These are phyloP conservation scores for Vigna radiata DNA, from an alignment of 306 rosid genomes.

Conservation along the genomic window DNA sequence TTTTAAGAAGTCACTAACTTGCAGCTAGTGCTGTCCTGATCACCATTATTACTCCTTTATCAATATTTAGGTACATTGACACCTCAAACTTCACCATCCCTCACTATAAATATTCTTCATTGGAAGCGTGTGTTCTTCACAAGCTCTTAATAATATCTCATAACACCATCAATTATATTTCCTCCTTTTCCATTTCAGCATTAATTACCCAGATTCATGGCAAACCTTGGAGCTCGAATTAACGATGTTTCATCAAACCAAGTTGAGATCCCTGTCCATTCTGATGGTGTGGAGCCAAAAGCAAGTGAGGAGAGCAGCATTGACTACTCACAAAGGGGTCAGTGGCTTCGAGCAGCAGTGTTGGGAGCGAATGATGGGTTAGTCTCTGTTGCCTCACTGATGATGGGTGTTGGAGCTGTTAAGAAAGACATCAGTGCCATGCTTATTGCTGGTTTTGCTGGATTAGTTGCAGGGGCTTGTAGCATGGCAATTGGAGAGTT, in stretches of 20 bases:
- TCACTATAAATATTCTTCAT: constrained; percentile 52
- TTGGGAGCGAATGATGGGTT: constrained; percentile 80
- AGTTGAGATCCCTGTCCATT: constrained; percentile 51
- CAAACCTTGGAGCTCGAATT: constrained; percentile 45
- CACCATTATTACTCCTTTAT: constrained; percentile 32
- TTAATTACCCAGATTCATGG: constrained; percentile 47
- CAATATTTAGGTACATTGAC: constrained; percentile 19
- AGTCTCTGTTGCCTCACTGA: constrained; percentile 68
- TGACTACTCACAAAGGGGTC: constrained; percentile 66
- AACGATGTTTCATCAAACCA: constrained; percentile 45
- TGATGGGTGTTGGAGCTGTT: constrained; percentile 78
- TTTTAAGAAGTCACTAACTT: constrained; percentile 43
- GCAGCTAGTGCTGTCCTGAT: constrained; percentile 42
- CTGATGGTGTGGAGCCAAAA: constrained; percentile 38
- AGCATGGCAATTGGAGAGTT: constrained; percentile 87
- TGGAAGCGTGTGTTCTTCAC: constrained; percentile 57
- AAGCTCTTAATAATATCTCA: constrained; percentile 48
- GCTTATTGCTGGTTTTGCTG: constrained; percentile 79
- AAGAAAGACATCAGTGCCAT: constrained; percentile 62
- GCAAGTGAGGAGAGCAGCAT: constrained; percentile 35
- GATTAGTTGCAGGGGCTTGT: constrained; percentile 76
- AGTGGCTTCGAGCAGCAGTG: constrained; percentile 76
- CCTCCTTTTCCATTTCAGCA: not conserved
- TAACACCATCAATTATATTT: constrained; percentile 33
- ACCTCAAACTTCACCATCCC: constrained; percentile 7